phyloP scores from a whole-genome alignment of 805 yeast species.

The Ogataea angusta region DNA sequence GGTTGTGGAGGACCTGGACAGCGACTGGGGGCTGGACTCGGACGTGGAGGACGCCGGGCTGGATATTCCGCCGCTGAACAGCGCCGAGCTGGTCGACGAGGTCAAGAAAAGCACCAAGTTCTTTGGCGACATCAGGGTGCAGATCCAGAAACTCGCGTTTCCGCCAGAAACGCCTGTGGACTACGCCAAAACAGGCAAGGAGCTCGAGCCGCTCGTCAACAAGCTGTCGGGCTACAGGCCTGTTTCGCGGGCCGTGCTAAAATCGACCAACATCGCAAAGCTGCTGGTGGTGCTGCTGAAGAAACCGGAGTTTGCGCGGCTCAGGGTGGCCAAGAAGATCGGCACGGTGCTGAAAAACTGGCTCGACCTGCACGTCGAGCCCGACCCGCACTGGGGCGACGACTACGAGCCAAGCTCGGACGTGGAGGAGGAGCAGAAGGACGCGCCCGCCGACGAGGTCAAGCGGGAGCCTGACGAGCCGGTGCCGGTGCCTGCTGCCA shows the following conservation, averaged over 20 bases:
- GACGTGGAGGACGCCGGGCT: constrained; percentile 17
- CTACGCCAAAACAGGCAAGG: constrained; percentile 20
- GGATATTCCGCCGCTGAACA: constrained; percentile 17
- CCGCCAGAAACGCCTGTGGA: constrained; percentile 19
- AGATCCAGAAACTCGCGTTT: constrained; percentile 25
- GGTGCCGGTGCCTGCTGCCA: neutral
- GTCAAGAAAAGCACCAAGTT: constrained; percentile 20
- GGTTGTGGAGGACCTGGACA: constrained; percentile 13
- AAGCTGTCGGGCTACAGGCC: constrained; percentile 21
- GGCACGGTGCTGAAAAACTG: constrained; percentile 22
- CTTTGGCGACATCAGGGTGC: constrained; percentile 23
- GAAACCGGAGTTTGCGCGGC: constrained; percentile 33
- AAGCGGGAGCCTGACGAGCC: constrained; percentile 31
- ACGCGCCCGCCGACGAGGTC: constrained; percentile 50
- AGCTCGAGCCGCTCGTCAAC: constrained; percentile 23
- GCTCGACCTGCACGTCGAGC: constrained; percentile 28
- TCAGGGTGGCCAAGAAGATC: constrained; percentile 19
- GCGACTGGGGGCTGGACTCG: constrained; percentile 31
- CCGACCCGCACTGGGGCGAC: constrained; percentile 30
- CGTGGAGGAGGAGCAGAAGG: constrained; percentile 29
- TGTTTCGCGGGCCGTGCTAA: constrained; percentile 31
- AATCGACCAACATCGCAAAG: constrained; percentile 31
- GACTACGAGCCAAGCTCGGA: constrained; percentile 24
- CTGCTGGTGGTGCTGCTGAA: constrained; percentile 33
- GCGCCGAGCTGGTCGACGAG: constrained; percentile 22